Evolutionary conservation across 2,329 filamentous ascomycete genomes (phyloP).

Genomic region (Phaeosphaeria sp.): DNA sequence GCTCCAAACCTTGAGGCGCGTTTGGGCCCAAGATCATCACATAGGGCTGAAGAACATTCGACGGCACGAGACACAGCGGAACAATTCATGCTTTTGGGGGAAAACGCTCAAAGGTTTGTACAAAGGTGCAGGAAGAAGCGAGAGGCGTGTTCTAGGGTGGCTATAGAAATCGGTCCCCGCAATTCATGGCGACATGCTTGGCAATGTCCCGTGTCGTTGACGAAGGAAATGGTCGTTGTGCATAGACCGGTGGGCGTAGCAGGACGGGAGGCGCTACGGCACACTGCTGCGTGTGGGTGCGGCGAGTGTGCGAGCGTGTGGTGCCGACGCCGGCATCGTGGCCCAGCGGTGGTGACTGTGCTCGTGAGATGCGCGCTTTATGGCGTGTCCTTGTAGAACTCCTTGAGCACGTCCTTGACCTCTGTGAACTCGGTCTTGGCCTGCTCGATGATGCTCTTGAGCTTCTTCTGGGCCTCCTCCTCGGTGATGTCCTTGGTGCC

Average conservation of each 20-base stretch:
- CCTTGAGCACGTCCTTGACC: slow-evolving; percentile 71
- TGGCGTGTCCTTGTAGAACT: slow-evolving; percentile 67
- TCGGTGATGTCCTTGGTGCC: slow-evolving; percentile 72
- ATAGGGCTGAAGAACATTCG: slow-evolving; percentile 23
- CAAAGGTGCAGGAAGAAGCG: slow-evolving; percentile 7
- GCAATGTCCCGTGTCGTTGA: slow-evolving; percentile 2
- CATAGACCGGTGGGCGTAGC: neutral
- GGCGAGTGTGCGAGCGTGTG: slow-evolving; percentile 4
- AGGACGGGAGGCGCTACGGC: neutral
- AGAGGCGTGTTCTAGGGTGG: slow-evolving; percentile 7
- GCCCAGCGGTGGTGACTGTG: neutral
- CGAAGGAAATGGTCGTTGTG: neutral
- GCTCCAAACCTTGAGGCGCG: slow-evolving; percentile 7
- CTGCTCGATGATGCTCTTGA: slow-evolving; percentile 71
- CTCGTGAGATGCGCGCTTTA: neutral
- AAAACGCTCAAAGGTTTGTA: slow-evolving; percentile 8
- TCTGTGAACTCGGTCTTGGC: slow-evolving; percentile 80
- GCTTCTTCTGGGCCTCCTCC: slow-evolving; percentile 69
- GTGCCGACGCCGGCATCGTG: neutral
- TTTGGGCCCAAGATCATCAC: slow-evolving; percentile 13
- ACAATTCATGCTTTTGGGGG: slow-evolving; percentile 7
- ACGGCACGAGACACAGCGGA: slow-evolving; percentile 3
- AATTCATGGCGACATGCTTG: slow-evolving; percentile 18
- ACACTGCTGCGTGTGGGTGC: neutral
- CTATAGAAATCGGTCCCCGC: slow-evolving; percentile 11